Base-by-base conservation (phyloP, 495 filamentous ascomycete species). In the Haplographium delicatum region DNA sequence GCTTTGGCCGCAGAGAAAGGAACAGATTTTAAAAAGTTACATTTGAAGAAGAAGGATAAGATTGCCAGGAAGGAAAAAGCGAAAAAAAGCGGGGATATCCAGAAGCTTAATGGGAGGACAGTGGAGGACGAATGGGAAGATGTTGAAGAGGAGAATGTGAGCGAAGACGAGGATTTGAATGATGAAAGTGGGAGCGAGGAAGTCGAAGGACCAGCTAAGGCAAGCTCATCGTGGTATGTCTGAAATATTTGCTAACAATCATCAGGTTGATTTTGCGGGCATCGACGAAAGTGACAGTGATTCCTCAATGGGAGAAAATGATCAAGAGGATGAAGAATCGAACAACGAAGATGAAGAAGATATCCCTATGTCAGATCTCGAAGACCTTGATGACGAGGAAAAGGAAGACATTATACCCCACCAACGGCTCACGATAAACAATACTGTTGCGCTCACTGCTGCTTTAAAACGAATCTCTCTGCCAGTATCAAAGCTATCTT, bases 381-480 rank as follows among this genome's bases (percentile, higher is more conserved):
- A 82, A 58, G 82, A 84, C 26, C 76, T 95, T 18, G 81, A 83
- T 27, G 84, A 83, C 20, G 85, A 87, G 59, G 88, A 93, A 52
- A 84, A 82, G 58, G 89, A 85, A 54, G 91, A 96, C 59, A 70
- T 95, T 6, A 75, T 93, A 44, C 86, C 89, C 15, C 84, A 94
- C 66, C 88, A 93, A 62, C 89, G 91, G 56, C 83, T 96, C 55
- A 96, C 90, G 37, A 96, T 96, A 72, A 96, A 98, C 76, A 98
- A 98, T 72, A 88, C 86, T 44, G 70, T 86, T 48, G 93, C 89
- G 18, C 86, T 98, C 28, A 80, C 74, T 48, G 70, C 83, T 52
- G 78, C 87, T 24, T 74, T 89, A 47, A 85, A 84, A 59, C 86
- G 88, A 59, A 89, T 98, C 61, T 72, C 39, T 65, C 88, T 54